These are phyloP conservation scores for Suhomyces tanzawaensis DNA, from an alignment of 805 yeast genomes.

Conservation along the genomic window DNA sequence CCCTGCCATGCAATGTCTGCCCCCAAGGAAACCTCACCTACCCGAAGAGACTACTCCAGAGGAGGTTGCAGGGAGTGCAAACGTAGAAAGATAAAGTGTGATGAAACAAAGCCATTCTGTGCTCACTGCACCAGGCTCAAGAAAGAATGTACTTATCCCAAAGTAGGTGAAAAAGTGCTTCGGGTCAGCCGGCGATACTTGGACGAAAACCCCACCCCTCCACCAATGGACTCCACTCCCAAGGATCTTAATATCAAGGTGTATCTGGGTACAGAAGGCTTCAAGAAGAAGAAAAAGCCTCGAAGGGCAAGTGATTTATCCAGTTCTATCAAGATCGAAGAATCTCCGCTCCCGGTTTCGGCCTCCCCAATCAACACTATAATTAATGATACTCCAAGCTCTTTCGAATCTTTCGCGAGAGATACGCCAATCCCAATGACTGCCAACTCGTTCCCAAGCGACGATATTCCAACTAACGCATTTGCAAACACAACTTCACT, in stretches of 20 bases:
- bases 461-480: background rate
- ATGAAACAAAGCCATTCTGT: conserved; percentile 33
- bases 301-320: background rate
- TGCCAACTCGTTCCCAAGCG: background rate
- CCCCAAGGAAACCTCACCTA: conserved; percentile 4
- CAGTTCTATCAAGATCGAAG: background rate
- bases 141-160: conserved; percentile 36
- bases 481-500: background rate
- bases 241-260: conserved; percentile 7
- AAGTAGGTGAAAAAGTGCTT: conserved; percentile 33
- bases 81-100: conserved; percentile 42
- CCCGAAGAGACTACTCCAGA: conserved; percentile 27
- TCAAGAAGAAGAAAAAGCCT: conserved; percentile 3
- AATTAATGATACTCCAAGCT: conserved; percentile 1
- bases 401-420: background rate
- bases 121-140: conserved; percentile 31
- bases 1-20: background rate
- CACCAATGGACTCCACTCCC: background rate
- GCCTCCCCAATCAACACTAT: conserved; percentile 1
- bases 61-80: conserved; percentile 44
- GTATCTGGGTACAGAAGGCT: conserved; percentile 11
- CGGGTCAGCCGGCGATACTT: conserved; percentile 20
- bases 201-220: conserved; percentile 5
- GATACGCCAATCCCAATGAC: background rate
- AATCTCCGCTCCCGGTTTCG: background rate